Evolutionary conservation across 805 yeast genomes (phyloP).

Genomic region (Cyberlindnera mississippiensis): DNA sequence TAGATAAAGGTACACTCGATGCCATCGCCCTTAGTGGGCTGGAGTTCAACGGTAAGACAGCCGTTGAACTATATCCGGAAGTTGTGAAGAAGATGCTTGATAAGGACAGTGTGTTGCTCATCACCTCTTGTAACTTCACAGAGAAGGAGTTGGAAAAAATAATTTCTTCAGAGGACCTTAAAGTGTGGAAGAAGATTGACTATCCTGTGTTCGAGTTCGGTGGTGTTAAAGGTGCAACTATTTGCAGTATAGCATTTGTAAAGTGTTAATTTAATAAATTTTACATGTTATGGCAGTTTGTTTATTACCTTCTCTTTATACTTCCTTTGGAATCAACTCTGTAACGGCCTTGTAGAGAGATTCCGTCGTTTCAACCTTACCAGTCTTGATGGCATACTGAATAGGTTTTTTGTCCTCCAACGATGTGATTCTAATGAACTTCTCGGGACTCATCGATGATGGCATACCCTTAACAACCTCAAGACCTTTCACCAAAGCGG

Average conservation of each 20-base stretch:
- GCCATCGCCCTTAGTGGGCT: constrained; percentile 86
- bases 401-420: constrained; percentile 62
- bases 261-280: constrained; percentile 23
- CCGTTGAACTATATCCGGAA: constrained; percentile 57
- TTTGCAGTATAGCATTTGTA: constrained; percentile 80
- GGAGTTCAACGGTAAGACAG: constrained; percentile 42
- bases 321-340: constrained; percentile 22
- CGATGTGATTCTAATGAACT: constrained; percentile 72
- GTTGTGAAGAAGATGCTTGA: constrained; percentile 57
- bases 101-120: constrained; percentile 54
- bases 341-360: constrained; percentile 51
- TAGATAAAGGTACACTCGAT: constrained; percentile 95
- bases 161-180: constrained; percentile 42
- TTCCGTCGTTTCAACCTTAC: constrained; percentile 55
- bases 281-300: background rate
- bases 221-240: constrained; percentile 83
- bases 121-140: constrained; percentile 94
- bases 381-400: constrained; percentile 79
- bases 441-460: constrained; percentile 79
- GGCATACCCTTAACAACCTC: constrained; percentile 76
- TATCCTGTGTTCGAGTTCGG: constrained; percentile 89
- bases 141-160: constrained; percentile 63
- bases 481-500: constrained; percentile 59
- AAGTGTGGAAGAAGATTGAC: constrained; percentile 59
- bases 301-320: constrained; percentile 1